Conservation (phyloP, 768 basidiomycete genomes). For the Auriscalpium microsporum region DNA sequence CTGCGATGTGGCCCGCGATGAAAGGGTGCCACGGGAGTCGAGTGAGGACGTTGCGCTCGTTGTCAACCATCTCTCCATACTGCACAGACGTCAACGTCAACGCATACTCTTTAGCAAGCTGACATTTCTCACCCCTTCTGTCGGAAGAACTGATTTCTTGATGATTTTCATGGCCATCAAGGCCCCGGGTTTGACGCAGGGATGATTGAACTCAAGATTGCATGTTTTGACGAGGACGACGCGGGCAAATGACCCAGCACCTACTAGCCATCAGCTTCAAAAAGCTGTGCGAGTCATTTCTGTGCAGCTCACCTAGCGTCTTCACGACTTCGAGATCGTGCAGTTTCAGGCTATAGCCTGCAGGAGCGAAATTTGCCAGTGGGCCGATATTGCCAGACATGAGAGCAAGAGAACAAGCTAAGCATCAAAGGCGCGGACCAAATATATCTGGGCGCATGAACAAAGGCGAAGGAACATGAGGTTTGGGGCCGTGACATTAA, state of each 20-base stretch:
- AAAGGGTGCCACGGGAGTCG: slow-evolving; percentile 47
- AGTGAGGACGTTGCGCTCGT: slow-evolving; percentile 34
- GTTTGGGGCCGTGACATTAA: no score
- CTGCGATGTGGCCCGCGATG: slow-evolving; percentile 36
- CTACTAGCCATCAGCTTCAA: not conserved
- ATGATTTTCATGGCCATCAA: slow-evolving; percentile 41
- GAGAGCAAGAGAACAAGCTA: no score
- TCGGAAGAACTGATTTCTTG: slow-evolving; percentile 27
- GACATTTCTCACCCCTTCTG: slow-evolving; percentile 8
- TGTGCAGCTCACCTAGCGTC: not conserved
- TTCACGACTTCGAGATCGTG: not conserved
- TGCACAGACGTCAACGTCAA: no score
- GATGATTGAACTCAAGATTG: slow-evolving; percentile 14
- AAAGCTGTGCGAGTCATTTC: not conserved
- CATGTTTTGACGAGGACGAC: not conserved
- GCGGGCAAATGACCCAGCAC: not conserved
- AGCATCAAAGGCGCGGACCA: no score
- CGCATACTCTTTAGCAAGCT: not conserved
- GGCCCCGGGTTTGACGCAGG: slow-evolving; percentile 27
- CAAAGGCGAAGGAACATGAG: no score
- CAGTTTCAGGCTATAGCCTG: no score
- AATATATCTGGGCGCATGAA: no score
- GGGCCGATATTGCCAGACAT: no score
- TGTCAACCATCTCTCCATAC: slow-evolving; percentile 15
- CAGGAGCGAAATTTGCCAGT: no score